These are phyloP conservation scores for Globisporangium carolinianum DNA, from an alignment of 352 stramenopile genomes.

Conservation along the genomic window DNA sequence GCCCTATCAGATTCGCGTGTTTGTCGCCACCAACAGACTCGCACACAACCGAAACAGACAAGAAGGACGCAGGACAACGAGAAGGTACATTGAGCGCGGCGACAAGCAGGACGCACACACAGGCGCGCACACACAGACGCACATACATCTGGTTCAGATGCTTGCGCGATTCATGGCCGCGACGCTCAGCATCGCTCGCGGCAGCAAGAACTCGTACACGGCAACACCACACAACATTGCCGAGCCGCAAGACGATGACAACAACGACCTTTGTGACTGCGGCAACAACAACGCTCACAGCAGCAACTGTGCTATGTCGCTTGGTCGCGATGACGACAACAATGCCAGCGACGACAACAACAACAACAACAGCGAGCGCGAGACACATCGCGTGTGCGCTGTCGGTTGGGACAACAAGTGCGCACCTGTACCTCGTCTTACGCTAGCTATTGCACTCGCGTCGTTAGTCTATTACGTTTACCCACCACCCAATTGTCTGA, in stretches of 20 bases:
- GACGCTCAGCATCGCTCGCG: conserved; percentile 5
- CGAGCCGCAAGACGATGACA: conserved; percentile 1
- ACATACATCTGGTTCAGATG: neutral
- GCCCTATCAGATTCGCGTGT: neutral
- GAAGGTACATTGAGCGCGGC: too few relatives aligned
- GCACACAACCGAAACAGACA: neutral
- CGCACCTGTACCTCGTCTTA: neutral
- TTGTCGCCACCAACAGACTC: neutral
- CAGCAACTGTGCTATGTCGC: neutral
- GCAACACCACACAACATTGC: neutral
- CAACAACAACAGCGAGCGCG: conserved; percentile 8
- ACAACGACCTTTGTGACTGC: neutral
- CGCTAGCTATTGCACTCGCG: neutral
- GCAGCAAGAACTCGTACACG: neutral
- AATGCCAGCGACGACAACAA: neutral
- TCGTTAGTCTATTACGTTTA: neutral
- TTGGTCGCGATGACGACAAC: neutral
- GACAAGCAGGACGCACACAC: neutral
- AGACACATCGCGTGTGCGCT: conserved; percentile 17
- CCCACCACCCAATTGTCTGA: too few relatives aligned
- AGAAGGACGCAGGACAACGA: neutral
- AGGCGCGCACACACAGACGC: neutral
- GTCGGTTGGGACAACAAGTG: conserved; percentile 27
- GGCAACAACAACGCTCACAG: neutral
- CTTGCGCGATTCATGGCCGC: conserved; percentile 24